Conservation (phyloP, 768 basidiomycete genomes). For the Terana coerulea region DNA sequence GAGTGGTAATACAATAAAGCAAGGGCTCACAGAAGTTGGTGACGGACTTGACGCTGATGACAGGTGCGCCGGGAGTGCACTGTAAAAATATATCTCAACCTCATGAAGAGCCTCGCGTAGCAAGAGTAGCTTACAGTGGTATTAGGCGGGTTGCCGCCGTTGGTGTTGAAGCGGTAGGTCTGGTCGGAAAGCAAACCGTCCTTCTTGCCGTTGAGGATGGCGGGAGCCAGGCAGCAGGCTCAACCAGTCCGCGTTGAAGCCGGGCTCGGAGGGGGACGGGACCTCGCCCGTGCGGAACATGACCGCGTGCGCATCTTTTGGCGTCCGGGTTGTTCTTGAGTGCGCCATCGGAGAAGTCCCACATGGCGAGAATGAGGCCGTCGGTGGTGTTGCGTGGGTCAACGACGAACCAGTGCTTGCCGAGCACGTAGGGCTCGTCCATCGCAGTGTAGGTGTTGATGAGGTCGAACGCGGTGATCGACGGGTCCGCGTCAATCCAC, state of each 20-base stretch:
- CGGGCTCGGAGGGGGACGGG: conserved; percentile 35
- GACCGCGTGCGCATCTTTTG: conserved; percentile 41
- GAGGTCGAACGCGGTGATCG: conserved; percentile 17
- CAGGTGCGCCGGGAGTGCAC: conserved; percentile 32
- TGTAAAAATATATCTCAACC: neutral
- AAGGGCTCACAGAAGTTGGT: conserved; percentile 46
- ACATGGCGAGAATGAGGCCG: conserved; percentile 42
- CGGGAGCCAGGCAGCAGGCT: conserved; percentile 24
- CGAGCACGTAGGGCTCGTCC: conserved; percentile 28
- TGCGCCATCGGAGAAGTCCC: conserved; percentile 48
- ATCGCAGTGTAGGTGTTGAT: conserved; percentile 11
- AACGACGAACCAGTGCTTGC: conserved; percentile 54
- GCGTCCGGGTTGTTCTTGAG: conserved; percentile 35
- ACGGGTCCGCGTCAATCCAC: conserved; percentile 24
- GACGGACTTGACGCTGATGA: conserved; percentile 46
- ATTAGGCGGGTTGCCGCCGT: conserved; percentile 49
- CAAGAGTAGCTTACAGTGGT: conserved; percentile 8
- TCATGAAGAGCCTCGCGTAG: too few relatives aligned
- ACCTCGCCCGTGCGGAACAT: conserved; percentile 39
- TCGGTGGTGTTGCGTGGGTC: conserved; percentile 35
- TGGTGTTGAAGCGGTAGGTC: conserved; percentile 50
- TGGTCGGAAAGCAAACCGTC: conserved; percentile 44
- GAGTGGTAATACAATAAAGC: neutral
- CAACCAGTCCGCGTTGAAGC: conserved; percentile 53
- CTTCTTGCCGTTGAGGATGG: conserved; percentile 16